Base-by-base conservation (phyloP, 495 filamentous ascomycete genomes). In the Penicillium lividum region DNA sequence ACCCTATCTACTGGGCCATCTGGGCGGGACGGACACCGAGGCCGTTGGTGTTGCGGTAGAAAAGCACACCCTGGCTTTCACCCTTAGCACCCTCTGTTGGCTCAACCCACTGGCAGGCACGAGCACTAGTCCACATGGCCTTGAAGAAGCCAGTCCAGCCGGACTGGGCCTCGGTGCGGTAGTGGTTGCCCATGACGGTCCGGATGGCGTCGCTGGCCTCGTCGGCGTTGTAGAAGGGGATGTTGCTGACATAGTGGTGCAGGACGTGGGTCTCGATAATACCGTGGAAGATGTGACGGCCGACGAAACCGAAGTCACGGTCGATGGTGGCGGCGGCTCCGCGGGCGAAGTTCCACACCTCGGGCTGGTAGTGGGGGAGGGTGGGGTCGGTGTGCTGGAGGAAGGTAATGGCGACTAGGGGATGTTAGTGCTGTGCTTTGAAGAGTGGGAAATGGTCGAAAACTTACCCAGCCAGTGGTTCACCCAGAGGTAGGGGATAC, bases 401-500 rank as follows among this genome's bases (percentile, higher is more conserved):
- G 75, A 74, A 84, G 53, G 82, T 85, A 62, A 85, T 85, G 65
- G 82, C 82, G 28, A 85, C 82, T 83, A 45, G 22, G 46, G 42
- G 25, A 44, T 7, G 33, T 51, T 28, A 44, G 25, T 53, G 28
- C 30, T 46, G 9, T 7, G 60, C 36, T 49, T 54, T 58, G 13
- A 18, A 25, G 40, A 7, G 33, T 2, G 18, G 51, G 29, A 7
- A 31, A 38, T 36, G 53, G 47, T 49, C 50, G 43, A 44, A 31
- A 57, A 69, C 78, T 75, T 75, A 83, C 80, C 80, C 48, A 83
- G 80, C 81, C 94, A 98, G 85, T 98, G 93, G 84, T 98, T 96
- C 27, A 98, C 94, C 93, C 93, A 97, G 61, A 98, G 79, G 73
- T 97, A 98, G 9, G 94, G 94, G 56, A 95, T 67, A 68, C 90